Evolutionary conservation across 257 asterid species (phyloP).

Genomic region (Ilex aquifolium): DNA sequence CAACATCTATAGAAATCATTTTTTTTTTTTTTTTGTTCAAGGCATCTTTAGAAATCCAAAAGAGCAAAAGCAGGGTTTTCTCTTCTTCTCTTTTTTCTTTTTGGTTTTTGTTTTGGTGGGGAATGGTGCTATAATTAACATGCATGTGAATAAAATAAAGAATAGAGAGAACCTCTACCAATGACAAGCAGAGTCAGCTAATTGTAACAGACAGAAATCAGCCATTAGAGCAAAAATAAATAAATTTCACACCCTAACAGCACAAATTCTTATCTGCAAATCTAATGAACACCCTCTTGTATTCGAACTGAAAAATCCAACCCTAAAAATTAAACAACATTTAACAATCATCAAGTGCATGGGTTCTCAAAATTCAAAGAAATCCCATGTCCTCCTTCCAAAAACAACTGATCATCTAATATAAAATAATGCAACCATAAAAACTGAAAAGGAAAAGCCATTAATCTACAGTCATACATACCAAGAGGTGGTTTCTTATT

Average conservation of each 20-base stretch:
- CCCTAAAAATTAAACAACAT: no score
- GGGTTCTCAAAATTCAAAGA: no score
- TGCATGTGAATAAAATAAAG: conserved; percentile 5
- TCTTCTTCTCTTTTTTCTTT: no score
- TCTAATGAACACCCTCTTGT: no score
- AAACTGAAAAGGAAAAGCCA: conserved; percentile 1
- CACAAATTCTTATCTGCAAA: no score
- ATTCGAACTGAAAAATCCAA: no score
- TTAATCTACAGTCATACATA: conserved; percentile 8
- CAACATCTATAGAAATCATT: background rate
- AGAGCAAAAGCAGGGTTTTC: background rate
- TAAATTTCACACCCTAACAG: background rate
- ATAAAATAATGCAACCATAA: background rate
- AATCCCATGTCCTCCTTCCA: background rate
- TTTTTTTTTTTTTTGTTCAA: no score
- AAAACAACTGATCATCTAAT: background rate
- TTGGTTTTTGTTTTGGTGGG: no score
- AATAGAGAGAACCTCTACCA: background rate
- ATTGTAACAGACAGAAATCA: background rate
- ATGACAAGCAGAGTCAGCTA: conserved; percentile 5
- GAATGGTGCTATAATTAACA: conserved; percentile 1
- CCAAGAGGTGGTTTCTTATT: conserved; percentile 35
- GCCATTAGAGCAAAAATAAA: conserved; percentile 9
- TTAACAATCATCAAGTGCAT: background rate
- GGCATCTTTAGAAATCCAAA: background rate